A percentile compares a stretch with the other conserved stretches of the same genome.
phyloP scores from a whole-genome alignment of 1,284 basidiomycete species.

The Naganishia sp. region DNA sequence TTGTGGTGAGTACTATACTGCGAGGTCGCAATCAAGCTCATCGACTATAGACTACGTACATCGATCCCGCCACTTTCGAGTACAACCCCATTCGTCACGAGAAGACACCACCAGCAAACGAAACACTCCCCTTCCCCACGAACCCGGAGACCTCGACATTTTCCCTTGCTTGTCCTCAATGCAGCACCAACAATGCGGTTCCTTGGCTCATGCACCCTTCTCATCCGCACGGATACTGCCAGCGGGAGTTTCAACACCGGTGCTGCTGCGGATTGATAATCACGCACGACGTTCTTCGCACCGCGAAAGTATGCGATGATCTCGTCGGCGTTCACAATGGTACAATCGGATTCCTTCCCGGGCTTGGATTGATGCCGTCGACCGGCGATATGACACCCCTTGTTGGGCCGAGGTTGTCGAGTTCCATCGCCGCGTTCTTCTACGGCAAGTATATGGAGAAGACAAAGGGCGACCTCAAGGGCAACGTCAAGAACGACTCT shows the following conservation, averaged over 20 bases:
- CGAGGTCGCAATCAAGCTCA: background rate
- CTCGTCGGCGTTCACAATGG: slow-evolving; percentile 64
- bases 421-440: background rate
- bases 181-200: background rate
- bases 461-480: too few species aligned
- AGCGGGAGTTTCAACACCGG: slow-evolving; percentile 20
- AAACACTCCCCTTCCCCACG: slow-evolving; percentile 27
- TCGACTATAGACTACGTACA: slow-evolving; percentile 10
- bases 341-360: slow-evolving; percentile 16
- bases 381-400: slow-evolving; percentile 17
- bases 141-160: slow-evolving; percentile 17
- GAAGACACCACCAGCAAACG: background rate
- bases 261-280: slow-evolving; percentile 30
- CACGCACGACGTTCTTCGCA: slow-evolving; percentile 34
- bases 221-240: slow-evolving; percentile 21
- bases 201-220: slow-evolving; percentile 22
- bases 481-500: too few species aligned
- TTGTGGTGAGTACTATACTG: slow-evolving; percentile 31
- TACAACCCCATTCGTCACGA: slow-evolving; percentile 15
- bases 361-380: slow-evolving; percentile 23
- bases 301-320: slow-evolving; percentile 62
- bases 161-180: slow-evolving; percentile 33
- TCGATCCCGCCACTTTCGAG: slow-evolving; percentile 29
- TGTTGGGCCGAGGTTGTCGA: background rate
- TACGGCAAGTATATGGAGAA: background rate